phyloP scores from a whole-genome alignment of 495 filamentous ascomycete genomes.

The Cercophora sp. region DNA sequence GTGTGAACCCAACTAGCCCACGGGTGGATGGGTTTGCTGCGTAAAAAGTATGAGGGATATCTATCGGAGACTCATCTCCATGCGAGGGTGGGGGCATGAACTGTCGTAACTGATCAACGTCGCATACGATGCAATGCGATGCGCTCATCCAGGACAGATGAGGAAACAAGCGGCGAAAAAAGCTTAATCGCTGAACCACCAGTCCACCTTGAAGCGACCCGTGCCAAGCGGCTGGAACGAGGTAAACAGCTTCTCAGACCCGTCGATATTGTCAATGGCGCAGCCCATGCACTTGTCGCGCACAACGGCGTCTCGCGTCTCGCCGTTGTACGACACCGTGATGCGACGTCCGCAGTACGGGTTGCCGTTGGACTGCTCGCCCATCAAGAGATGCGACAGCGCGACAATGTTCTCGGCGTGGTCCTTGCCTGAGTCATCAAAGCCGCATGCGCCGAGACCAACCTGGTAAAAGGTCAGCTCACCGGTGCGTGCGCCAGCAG shows the following conservation, averaged over 20 bases:
- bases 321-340: constrained; percentile 54
- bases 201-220: constrained; percentile 34
- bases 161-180: too few species aligned
- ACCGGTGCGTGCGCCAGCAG: constrained; percentile 26
- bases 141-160: too few species aligned
- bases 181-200: constrained; percentile 39
- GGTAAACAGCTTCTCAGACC: constrained; percentile 42
- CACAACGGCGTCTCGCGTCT: constrained; percentile 51
- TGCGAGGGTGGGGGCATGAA: too few species aligned
- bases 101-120: too few species aligned
- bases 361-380: constrained; percentile 50
- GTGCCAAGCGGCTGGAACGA: constrained; percentile 33
- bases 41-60: too few species aligned
- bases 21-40: too few species aligned
- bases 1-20: too few species aligned
- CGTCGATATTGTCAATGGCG: constrained; percentile 40
- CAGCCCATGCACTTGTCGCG: constrained; percentile 79
- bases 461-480: constrained; percentile 47
- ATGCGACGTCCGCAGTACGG: constrained; percentile 63
- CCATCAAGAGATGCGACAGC: constrained; percentile 36
- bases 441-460: constrained; percentile 45
- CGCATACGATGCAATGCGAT: too few species aligned
- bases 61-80: too few species aligned
- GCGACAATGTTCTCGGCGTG: constrained; percentile 41
- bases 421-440: constrained; percentile 39